Evolutionary conservation across 164 flowering plant genomes (phyloP).

Genomic region (Stephania cephalantha): DNA sequence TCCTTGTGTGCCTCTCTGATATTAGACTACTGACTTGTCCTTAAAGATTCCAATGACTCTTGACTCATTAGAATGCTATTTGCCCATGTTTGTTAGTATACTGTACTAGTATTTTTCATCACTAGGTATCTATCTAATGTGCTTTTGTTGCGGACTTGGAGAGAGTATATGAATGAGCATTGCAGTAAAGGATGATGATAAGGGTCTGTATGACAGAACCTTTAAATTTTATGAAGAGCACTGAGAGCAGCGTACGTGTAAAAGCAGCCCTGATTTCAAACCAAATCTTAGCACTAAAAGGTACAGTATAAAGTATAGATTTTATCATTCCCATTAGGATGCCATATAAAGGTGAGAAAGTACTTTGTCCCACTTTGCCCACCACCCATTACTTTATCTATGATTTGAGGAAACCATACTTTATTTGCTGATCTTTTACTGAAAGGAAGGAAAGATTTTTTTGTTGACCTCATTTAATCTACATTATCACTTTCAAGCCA

Average conservation of each 20-base stretch:
- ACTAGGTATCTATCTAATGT: background rate
- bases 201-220: background rate
- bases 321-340: slow-evolving; percentile 11
- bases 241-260: slow-evolving; percentile 3
- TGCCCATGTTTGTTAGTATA: background rate
- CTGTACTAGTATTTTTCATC: background rate
- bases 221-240: slow-evolving; percentile 2
- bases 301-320: slow-evolving; percentile 11
- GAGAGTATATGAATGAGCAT: background rate
- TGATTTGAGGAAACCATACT: slow-evolving; percentile 1
- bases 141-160: background rate
- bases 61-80: background rate
- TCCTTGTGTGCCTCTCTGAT: background rate
- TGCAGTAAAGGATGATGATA: background rate
- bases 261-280: slow-evolving; percentile 11
- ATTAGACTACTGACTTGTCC: slow-evolving; percentile 1
- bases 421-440: background rate
- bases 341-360: slow-evolving; percentile 12
- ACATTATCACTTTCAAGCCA: background rate
- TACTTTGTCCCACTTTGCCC: slow-evolving; percentile 14
- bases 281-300: slow-evolving; percentile 15
- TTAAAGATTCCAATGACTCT: background rate
- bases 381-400: slow-evolving; percentile 8
- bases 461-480: background rate
- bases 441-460: slow-evolving; percentile 1